Conservation (phyloP, 2,329 filamentous ascomycete genomes). For the Rutstroemia sp. region DNA sequence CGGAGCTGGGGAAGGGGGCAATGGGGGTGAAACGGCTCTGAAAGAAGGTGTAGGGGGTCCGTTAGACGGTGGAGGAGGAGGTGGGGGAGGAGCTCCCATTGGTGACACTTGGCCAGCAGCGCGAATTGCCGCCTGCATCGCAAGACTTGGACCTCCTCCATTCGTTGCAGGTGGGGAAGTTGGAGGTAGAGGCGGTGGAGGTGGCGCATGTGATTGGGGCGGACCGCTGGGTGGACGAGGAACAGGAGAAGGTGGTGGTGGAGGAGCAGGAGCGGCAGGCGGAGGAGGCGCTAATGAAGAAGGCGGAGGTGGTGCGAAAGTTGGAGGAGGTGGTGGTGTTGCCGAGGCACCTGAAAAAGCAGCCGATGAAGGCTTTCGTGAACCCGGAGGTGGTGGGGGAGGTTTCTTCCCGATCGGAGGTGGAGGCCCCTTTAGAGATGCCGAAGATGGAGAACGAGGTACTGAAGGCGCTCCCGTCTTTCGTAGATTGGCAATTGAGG, state of each 20-base stretch:
- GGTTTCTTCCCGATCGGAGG: conserved; percentile 73
- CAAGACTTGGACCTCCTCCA: conserved; percentile 31
- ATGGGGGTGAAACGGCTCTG: conserved; percentile 33
- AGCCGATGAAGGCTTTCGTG: conserved; percentile 47
- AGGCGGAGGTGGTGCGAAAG: conserved; percentile 24
- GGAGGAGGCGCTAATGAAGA: conserved; percentile 28
- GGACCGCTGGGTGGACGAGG: conserved; percentile 31
- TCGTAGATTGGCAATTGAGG: conserved; percentile 52
- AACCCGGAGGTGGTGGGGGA: conserved; percentile 48
- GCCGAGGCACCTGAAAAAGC: conserved; percentile 23
- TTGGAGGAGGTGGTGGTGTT: conserved; percentile 32
- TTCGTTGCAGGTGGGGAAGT: conserved; percentile 31
- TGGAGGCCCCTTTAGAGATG: conserved; percentile 62
- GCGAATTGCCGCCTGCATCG: conserved; percentile 38
- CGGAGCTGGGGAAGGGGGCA: conserved; percentile 24
- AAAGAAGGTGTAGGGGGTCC: conserved; percentile 32
- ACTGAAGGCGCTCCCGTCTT: conserved; percentile 45
- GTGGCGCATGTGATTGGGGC: conserved; percentile 24
- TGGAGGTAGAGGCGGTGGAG: conserved; percentile 23
- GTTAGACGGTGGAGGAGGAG: conserved; percentile 29
- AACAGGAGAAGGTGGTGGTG: conserved; percentile 31
- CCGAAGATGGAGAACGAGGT: conserved; percentile 52
- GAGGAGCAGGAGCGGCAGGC: conserved; percentile 30
- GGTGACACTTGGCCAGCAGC: conserved; percentile 37
- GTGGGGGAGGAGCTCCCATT: conserved; percentile 31